Evolutionary conservation across 2,329 filamentous ascomycete species (phyloP), one percentile per base, ranked within the genome.

Genomic region (Ophiostoma ips): DNA sequence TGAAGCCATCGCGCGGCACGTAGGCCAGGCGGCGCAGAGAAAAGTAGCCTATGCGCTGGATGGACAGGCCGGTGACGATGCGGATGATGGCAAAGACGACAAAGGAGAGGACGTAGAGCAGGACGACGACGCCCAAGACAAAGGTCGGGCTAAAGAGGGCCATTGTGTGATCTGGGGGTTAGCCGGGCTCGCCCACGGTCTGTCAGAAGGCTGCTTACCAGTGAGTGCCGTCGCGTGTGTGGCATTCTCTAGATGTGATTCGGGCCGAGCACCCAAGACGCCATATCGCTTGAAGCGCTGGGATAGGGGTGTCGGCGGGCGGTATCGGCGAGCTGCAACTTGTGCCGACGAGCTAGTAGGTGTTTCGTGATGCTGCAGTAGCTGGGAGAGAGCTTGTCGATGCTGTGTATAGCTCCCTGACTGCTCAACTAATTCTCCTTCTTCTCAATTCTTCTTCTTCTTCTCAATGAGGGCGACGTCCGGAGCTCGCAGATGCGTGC

Each of bases 21-120:
- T 94, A 96, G 52, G 88, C 84, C 55, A 98, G 83, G 58, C 90
- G 84, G 56, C 90, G 83, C 57, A 98, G 73, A 34, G 92, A 95
- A 58, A 94, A 81, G 64, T 94, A 94, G 55, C 92, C 92, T 58
- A 98, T 78, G 58, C 92, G 81, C 67, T 98, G 94, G 57, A 98
- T 95, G 6, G 92, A 98, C 51, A 98, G 73, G 54, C 92, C 92
- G 34, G 90, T 96, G 54, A 90, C 73, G 59, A 96, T 89, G 58
- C 92, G 87, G 56, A 98, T 69, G 58, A 96, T 77, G 60, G 92
- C 92, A 65, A 98, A 95, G 53, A 95, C 66, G 53, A 98, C 82
- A 63, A 98, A 98, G 55, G 90, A 88, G 55, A 81, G 84, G 41
- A 98, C 77, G 69, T 96, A 98, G 55, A 87, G 71, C 56, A 96